Conservation (phyloP, 495 filamentous ascomycete genomes). For the Penicillium alfredii region DNA sequence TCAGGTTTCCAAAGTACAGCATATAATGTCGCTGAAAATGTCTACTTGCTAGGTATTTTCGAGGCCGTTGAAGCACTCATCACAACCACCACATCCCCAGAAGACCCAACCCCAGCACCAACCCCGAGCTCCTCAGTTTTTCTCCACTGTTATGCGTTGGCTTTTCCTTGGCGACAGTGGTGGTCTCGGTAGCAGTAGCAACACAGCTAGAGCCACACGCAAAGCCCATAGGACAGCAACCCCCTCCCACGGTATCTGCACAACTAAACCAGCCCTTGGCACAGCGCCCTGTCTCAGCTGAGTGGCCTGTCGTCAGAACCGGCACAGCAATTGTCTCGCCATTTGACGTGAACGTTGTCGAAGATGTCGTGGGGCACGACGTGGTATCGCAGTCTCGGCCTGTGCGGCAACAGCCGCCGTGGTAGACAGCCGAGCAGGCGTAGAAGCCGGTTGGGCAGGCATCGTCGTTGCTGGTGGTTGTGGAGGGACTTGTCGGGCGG, state of each 20-base stretch:
- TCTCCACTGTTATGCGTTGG: slow-evolving; percentile 7
- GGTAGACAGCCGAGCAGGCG: slow-evolving; percentile 58
- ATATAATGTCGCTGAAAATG: too few relatives aligned
- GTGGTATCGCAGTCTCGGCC: slow-evolving; percentile 75
- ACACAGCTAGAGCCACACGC: slow-evolving; percentile 69
- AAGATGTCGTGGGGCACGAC: slow-evolving; percentile 53
- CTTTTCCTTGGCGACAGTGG: slow-evolving; percentile 54
- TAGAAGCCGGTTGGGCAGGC: slow-evolving; percentile 71
- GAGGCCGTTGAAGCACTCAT: slow-evolving; percentile 3
- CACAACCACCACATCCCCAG: slow-evolving; percentile 13
- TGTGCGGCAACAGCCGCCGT: slow-evolving; percentile 73
- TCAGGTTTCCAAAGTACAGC: slow-evolving; percentile 3
- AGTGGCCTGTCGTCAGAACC: slow-evolving; percentile 32
- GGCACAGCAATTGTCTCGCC: slow-evolving; percentile 66
- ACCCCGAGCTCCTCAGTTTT: slow-evolving; percentile 2
- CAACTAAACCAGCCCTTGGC: slow-evolving; percentile 77
- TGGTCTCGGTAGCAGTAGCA: slow-evolving; percentile 43
- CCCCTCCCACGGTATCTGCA: slow-evolving; percentile 56
- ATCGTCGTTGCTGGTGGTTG: slow-evolving; percentile 15
- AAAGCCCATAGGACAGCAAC: slow-evolving; percentile 75
- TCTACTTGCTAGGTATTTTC: too few relatives aligned
- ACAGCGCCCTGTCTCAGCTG: slow-evolving; percentile 44
- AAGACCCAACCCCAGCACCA: slow-evolving; percentile 8
- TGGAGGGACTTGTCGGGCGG: slow-evolving; percentile 44
- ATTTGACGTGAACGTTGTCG: slow-evolving; percentile 55